phyloP scores from a whole-genome alignment of 192 early-diverging fungal species.

The Coemansia sp. region DNA sequence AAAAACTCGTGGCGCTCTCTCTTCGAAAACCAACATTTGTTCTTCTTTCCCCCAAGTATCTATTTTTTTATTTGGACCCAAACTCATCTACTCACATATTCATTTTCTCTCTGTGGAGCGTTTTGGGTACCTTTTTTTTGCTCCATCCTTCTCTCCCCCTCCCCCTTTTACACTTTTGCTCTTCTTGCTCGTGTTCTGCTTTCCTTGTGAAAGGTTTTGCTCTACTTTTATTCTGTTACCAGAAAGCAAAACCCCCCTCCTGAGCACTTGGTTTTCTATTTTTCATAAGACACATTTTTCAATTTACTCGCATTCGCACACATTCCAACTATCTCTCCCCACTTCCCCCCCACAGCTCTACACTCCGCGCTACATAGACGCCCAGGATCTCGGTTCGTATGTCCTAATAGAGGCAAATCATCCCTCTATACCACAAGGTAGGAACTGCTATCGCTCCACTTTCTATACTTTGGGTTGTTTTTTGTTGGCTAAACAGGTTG shows the following conservation, averaged over 20 bases:
- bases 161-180: neutral
- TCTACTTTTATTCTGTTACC: neutral
- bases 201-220: too few relatives aligned
- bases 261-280: neutral
- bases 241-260: neutral
- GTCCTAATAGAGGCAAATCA: neutral
- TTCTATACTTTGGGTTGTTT: neutral
- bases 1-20: neutral
- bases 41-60: neutral
- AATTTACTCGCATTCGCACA: neutral
- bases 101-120: neutral
- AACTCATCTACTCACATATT: neutral
- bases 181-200: neutral
- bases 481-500: neutral
- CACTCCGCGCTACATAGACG: neutral
- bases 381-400: neutral
- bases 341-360: neutral
- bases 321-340: neutral
- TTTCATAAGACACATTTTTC: neutral
- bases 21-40: neutral
- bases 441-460: neutral
- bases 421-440: neutral
- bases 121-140: neutral
- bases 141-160: neutral
- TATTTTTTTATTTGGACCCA: slow-evolving; percentile 8